phyloP scores from a whole-genome alignment of 768 basidiomycete species.

The Tricholoma flavovirens region DNA sequence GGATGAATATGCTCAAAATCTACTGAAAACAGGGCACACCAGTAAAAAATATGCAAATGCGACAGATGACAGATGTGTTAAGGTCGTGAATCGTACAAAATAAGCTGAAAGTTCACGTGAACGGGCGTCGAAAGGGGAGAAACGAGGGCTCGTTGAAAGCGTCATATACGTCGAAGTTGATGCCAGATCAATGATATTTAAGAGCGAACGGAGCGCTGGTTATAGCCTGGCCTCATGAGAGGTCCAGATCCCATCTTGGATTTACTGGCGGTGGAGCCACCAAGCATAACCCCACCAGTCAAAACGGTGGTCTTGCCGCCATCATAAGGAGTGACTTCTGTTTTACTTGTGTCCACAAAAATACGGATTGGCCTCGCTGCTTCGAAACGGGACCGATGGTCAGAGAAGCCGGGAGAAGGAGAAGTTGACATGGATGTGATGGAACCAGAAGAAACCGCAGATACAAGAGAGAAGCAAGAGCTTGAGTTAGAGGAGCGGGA shows the following conservation, averaged over 20 bases:
- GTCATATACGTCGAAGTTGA: conserved; percentile 11
- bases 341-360: conserved; percentile 70
- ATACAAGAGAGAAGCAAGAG: conserved; percentile 52
- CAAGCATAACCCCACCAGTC: conserved; percentile 86
- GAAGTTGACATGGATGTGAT: conserved; percentile 37
- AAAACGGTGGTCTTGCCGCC: conserved; percentile 86
- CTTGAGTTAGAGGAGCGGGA: conserved; percentile 72
- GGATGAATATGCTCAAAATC: background rate
- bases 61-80: conserved; percentile 1
- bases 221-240: conserved; percentile 30
- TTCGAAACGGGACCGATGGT: conserved; percentile 62
- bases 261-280: conserved; percentile 32
- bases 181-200: conserved; percentile 20
- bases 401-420: conserved; percentile 25
- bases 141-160: conserved; percentile 6
- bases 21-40: background rate
- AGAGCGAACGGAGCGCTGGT: conserved; percentile 57
- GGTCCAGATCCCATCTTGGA: conserved; percentile 18
- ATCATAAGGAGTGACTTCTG: conserved; percentile 78
- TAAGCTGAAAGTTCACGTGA: conserved; percentile 6
- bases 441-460: conserved; percentile 43
- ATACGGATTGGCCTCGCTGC: conserved; percentile 63
- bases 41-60: conserved; percentile 2
- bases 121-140: conserved; percentile 13
- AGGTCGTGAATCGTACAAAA: conserved; percentile 6